phyloP scores from a whole-genome alignment of 441 rosid species.

The Euphorbia celastroides region DNA sequence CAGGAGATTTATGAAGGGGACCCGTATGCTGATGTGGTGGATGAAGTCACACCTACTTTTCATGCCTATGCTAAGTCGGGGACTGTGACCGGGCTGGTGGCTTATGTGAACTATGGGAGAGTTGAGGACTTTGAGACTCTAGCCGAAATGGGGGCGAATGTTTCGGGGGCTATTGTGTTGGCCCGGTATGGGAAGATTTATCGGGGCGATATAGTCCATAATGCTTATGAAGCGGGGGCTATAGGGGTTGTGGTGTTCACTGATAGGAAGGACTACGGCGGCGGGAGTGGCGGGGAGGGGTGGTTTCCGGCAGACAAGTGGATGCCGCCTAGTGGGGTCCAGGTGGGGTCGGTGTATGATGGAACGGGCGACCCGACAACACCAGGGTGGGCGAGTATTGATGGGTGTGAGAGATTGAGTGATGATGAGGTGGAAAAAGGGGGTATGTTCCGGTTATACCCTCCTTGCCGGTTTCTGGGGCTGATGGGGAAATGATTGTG shows the following conservation, averaged over 20 bases:
- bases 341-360: conserved; percentile 62
- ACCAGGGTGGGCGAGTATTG: conserved; percentile 79
- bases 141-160: conserved; percentile 43
- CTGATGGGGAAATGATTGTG: conserved; percentile 64
- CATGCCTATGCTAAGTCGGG: conserved; percentile 84
- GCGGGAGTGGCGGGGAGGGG: conserved; percentile 34
- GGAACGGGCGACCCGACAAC: conserved; percentile 75
- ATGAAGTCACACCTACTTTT: conserved; percentile 51
- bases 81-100: conserved; percentile 44
- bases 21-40: conserved; percentile 48
- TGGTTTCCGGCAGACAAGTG: conserved; percentile 62
- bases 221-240: conserved; percentile 64
- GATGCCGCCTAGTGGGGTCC: conserved; percentile 92
- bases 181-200: conserved; percentile 65
- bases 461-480: conserved; percentile 65
- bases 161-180: conserved; percentile 44
- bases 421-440: conserved; percentile 54
- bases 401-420: conserved; percentile 72
- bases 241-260: conserved; percentile 54
- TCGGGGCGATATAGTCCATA: conserved; percentile 72
- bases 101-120: conserved; percentile 65
- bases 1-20: conserved; percentile 55
- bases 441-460: conserved; percentile 64
- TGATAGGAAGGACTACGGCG: conserved; percentile 68
- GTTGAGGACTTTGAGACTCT: conserved; percentile 51